Percentiles rank a stretch among this genome's conserved stretches.
Evolutionary conservation across 768 basidiomycete species (phyloP).

Genomic region (Harrya chromipes): DNA sequence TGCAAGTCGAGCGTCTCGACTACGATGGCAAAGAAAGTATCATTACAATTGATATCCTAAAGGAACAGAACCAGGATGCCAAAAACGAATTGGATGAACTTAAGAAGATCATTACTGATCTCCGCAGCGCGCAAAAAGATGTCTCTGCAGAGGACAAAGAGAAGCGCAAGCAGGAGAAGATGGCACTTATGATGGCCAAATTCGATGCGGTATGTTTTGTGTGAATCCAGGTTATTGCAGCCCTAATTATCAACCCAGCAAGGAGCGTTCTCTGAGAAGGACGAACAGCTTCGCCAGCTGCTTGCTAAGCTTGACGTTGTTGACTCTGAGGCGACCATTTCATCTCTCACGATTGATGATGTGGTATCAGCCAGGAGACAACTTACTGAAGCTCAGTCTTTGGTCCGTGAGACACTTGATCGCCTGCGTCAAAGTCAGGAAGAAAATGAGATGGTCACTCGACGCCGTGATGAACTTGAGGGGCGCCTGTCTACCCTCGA

Average conservation of each 20-base stretch:
- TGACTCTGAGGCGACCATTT: conserved; percentile 55
- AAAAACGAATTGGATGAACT: conserved; percentile 88
- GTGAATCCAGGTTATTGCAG: neutral
- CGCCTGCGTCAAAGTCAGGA: conserved; percentile 86
- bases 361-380: conserved; percentile 81
- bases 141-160: conserved; percentile 94
- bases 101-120: conserved; percentile 69
- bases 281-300: conserved; percentile 85
- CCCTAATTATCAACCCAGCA: conserved; percentile 46
- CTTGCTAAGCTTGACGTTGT: conserved; percentile 82
- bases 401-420: conserved; percentile 87
- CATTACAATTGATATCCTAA: conserved; percentile 92
- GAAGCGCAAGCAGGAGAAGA: conserved; percentile 98
- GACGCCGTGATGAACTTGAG: conserved; percentile 87
- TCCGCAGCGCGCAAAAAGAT: conserved; percentile 80
- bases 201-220: conserved; percentile 78
- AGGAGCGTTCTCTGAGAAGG: conserved; percentile 94
- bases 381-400: conserved; percentile 81
- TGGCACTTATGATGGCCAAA: conserved; percentile 99
- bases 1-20: conserved; percentile 88
- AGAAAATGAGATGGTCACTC: conserved; percentile 81
- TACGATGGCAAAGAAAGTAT: conserved; percentile 95
- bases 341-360: conserved; percentile 69
- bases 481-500: conserved; percentile 75
- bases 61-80: conserved; percentile 89